Evolutionary conservation across 177 flowering plant species (phyloP).

Genomic region (Vitis hybrid): DNA sequence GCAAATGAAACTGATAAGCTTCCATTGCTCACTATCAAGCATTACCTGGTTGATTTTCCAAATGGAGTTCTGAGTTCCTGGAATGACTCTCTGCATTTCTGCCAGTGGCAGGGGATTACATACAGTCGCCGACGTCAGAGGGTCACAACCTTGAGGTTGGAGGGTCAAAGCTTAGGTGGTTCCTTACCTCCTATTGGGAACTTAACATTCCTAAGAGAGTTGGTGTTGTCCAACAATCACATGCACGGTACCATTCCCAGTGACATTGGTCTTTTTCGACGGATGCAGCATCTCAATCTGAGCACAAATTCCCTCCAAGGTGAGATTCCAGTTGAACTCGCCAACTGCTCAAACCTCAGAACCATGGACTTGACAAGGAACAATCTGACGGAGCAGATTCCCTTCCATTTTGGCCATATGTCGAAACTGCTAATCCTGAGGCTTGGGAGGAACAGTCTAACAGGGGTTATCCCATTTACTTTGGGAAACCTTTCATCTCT

Average conservation of each 20-base stretch:
- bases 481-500: slow-evolving; percentile 31
- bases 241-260: slow-evolving; percentile 26
- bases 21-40: slow-evolving; percentile 4
- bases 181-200: slow-evolving; percentile 43
- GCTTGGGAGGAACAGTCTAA: slow-evolving; percentile 15
- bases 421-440: slow-evolving; percentile 13
- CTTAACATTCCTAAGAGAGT: slow-evolving; percentile 26
- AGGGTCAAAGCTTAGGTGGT: slow-evolving; percentile 16
- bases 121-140: slow-evolving; percentile 33
- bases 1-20: not conserved
- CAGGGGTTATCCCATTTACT: slow-evolving; percentile 26
- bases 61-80: slow-evolving; percentile 20
- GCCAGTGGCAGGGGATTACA: slow-evolving; percentile 38
- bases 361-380: slow-evolving; percentile 13
- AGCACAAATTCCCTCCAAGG: slow-evolving; percentile 23
- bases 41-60: not conserved
- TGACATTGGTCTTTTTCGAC: slow-evolving; percentile 20
- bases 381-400: slow-evolving; percentile 25
- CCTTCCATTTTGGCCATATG: slow-evolving; percentile 18
- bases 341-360: slow-evolving; percentile 18
- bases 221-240: slow-evolving; percentile 27
- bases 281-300: slow-evolving; percentile 21
- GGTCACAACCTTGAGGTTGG: slow-evolving; percentile 24
- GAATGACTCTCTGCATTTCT: slow-evolving; percentile 30
- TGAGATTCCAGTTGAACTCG: slow-evolving; percentile 24